phyloP scores from a whole-genome alignment of 345 rosid genomes.

The Limnanthes douglasii region DNA sequence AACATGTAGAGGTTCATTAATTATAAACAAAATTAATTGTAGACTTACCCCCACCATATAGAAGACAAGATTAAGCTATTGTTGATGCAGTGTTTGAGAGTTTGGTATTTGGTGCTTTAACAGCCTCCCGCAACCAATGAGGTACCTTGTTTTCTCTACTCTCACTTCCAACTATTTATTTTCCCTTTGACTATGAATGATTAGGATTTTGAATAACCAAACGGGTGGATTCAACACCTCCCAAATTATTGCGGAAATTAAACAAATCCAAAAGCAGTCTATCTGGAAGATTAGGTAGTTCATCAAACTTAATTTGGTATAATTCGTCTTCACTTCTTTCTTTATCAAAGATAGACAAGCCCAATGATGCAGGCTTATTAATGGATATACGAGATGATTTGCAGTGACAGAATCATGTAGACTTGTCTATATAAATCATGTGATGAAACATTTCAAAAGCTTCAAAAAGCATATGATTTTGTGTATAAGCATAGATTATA shows the following conservation, averaged over 20 bases:
- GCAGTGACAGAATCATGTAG: no score
- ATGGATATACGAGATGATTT: constrained; percentile 46
- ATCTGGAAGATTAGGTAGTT: constrained; percentile 56
- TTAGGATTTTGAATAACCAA: constrained; percentile 23
- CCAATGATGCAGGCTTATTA: constrained; percentile 40
- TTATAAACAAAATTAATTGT: constrained; percentile 88
- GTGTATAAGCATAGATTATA: no score
- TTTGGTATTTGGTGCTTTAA: constrained; percentile 39
- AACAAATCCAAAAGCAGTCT: constrained; percentile 33
- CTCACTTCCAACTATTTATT: constrained; percentile 46
- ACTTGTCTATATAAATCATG: no score
- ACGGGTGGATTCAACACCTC: constrained; percentile 34
- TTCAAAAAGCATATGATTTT: no score
- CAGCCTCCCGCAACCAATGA: constrained; percentile 98
- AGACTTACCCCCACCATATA: constrained; percentile 69
- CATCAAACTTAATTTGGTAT: constrained; percentile 25
- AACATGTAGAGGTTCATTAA: constrained; percentile 74
- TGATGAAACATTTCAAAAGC: no score
- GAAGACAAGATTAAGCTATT: constrained; percentile 75
- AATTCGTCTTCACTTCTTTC: constrained; percentile 36
- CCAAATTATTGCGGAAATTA: constrained; percentile 29
- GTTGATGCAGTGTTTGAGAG: constrained; percentile 87
- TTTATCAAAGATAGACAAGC: constrained; percentile 31
- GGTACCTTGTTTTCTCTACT: constrained; percentile 72
- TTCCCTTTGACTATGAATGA: constrained; percentile 36